A percentile compares a stretch with the other conserved stretches of the same genome.
Evolutionary conservation across 305 asterid species (phyloP).

Genomic region (Rubia peregrina): DNA sequence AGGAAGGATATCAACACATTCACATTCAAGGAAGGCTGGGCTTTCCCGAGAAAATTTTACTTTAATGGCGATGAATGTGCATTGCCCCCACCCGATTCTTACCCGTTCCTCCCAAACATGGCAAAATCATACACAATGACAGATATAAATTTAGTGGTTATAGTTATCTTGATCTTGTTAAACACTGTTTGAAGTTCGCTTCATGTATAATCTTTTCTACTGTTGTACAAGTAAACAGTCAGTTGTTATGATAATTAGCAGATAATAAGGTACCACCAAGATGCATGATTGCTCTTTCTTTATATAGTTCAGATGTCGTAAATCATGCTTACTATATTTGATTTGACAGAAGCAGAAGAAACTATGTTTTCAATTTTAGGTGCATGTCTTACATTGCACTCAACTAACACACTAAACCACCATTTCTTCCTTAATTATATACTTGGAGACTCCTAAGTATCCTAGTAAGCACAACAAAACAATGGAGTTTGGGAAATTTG

Average conservation of each 20-base stretch:
- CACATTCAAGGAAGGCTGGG: slow-evolving; percentile 9
- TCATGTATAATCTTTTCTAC: background rate
- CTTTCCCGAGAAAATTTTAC: slow-evolving; percentile 7
- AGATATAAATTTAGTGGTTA: background rate
- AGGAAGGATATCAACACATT: slow-evolving; percentile 3
- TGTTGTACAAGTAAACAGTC: slow-evolving; percentile 1
- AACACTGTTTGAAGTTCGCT: background rate
- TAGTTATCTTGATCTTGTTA: background rate
- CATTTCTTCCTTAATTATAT: slow-evolving; percentile 6
- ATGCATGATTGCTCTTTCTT: background rate
- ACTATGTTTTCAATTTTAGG: background rate
- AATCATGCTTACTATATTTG: background rate
- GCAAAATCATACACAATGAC: background rate
- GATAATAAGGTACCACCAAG: slow-evolving; percentile 6
- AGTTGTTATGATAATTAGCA: background rate
- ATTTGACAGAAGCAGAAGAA: background rate
- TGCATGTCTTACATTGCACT: slow-evolving; percentile 9
- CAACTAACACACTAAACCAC: background rate
- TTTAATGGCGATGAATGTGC: slow-evolving; percentile 7
- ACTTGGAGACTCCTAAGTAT: background rate
- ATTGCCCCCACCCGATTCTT: slow-evolving; percentile 7
- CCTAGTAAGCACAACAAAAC: background rate
- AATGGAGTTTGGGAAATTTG: slow-evolving; percentile 14
- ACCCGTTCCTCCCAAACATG: slow-evolving; percentile 8
- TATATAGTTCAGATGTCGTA: slow-evolving; percentile 12